Base-by-base conservation (phyloP, 139 green algal genomes). In the Spirogloea muscicola region DNA sequence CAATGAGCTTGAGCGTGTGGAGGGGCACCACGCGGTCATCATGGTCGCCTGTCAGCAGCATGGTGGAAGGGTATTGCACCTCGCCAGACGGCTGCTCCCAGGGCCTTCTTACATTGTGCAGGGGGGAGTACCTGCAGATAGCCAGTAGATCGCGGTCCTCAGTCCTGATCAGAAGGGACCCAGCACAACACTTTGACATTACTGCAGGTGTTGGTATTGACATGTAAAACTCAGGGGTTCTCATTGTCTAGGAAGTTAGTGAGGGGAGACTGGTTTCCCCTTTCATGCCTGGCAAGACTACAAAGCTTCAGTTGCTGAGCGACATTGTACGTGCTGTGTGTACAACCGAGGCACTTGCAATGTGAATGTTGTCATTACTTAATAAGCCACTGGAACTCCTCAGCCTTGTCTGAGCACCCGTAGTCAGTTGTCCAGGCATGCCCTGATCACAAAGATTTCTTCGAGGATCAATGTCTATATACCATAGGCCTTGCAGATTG, bases 71-170 rank as follows among this genome's bases (percentile, higher is more conserved):
- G 77, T 95, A 94, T 76, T 96, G 88, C 18, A 64, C 59, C 7
- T n/a, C n/a, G n/a, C n/a, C n/a, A n/a, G n/a, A n/a, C n/a, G n/a
- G n/a, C n/a, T n/a, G n/a, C n/a, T 68, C 70, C 58, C 58, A 39
- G 0, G 91, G 89, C 27, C 58, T 4, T 3, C 63, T 68, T 43
- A 98, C 89, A 73, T 98, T 98, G 90, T 98, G 93, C 66, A 98
- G 67, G 1, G 93, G 93, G 7, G 82, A 91, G 73, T 84, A 84
- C 58, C 60, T 76, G 59, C 38, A 34, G 18, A 21, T 55, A 21
- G 21, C 21, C 21, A 21, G 21, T 55, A 55, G 21, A 55, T 55
- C 46, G 46, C 46, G 46, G 46, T 55, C 21, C 21, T 55, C 46
- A 21, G 21, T 55, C 46, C 21, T 21, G 21, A 31, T 21, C 46